Base-by-base conservation (phyloP, 1,284 basidiomycete species). In the Malassezia furfur region DNA sequence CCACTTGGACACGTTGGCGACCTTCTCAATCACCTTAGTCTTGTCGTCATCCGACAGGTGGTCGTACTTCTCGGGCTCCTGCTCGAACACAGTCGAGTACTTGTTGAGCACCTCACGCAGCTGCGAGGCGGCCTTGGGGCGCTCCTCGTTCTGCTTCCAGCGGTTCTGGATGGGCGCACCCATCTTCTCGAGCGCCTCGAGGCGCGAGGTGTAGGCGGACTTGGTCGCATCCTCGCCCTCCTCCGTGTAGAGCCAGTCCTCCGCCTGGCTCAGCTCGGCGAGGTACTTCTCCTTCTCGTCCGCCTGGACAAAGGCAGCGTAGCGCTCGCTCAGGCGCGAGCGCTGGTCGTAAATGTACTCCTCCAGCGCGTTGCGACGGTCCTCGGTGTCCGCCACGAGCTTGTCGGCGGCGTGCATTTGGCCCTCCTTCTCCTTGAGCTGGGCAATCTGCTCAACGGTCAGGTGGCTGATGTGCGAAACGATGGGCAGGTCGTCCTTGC, bases 271-370 rank as follows among this genome's bases (percentile, higher is more conserved):
- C 30, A 74, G 63, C 32, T 62, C 62, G n/a, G 53, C 50, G 5
- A 72, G 62, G 52, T 67, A 64, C 59, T 65, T 61, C 25, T 71
- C 67, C 67, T 74, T 74, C 59, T 74, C 71, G n/a, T 67, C 54
- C 21, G 68, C 30, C 32, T 68, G 66, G 38, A 70, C 65, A 38
- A 66, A 74, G 11, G 60, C 50, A 43, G 63, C 60, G 63, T 60
- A 65, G n/a, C 68, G 63, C 50, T 71, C 70, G 56, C 72, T 70
- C 49, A 74, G 64, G 62, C 70, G 71, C 54, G 57, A 61, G 49
- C 71, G 71, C 59, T 68, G 67, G 62, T 74, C 71, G 63, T 74
- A 74, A 54, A 74, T 70, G 64, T 65, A 71, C 61, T 74, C 71
- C 56, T 74, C 71, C 41, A 74, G 63, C 5, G 71, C 71, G 48